Evolutionary conservation across 495 filamentous ascomycete species (phyloP), one percentile per base, ranked within the genome.

Genomic region (Penicillium herquei): DNA sequence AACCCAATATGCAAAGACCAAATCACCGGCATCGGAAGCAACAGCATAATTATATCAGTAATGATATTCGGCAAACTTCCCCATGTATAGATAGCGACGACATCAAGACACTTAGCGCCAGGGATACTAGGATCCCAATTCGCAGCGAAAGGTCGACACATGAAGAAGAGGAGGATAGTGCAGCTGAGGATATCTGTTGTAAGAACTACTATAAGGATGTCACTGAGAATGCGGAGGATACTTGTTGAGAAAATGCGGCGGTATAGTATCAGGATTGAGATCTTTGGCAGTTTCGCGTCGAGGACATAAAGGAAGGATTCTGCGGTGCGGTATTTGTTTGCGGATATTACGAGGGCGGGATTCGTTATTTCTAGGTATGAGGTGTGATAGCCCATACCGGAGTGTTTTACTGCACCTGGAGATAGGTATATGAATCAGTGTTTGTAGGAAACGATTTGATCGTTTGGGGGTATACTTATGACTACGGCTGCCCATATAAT

Each of bases 1-100:
- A 57, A 61, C 10, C 61, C 64, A 6, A 74, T 66, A 37, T 69
- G 60, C 21, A 76, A 52, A 3, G 54, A 55, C 66, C 69, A 70
- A 2, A 72, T 53, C 8, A 68, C 50, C n/a, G 73, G 71, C 11
- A 74, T 42, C 0, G 73, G 73, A 12, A 76, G 55, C 21, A 69
- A 30, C 2, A 76, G 44, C 52, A 76, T 68, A 1, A 61, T 49
- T 0, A 70, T 33, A 49, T 73, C 70, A 7, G 67, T 66, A 12
- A 71, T 40, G 10, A 74, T 73, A 51, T 73, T 73, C 11, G 71
- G 63, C 16, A 76, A 54, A 12, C 61, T 56, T 31, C 52, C 63
- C 57, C 58, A 76, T 9, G 60, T 52, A 30, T 60, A 64, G 39
- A 69, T 63, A 0, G 59, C 51, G 7, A 65, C 37, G 33, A 56